These are phyloP conservation scores for Chaetomium fimeti DNA, from an alignment of 495 filamentous ascomycete genomes.

Conservation along the genomic window DNA sequence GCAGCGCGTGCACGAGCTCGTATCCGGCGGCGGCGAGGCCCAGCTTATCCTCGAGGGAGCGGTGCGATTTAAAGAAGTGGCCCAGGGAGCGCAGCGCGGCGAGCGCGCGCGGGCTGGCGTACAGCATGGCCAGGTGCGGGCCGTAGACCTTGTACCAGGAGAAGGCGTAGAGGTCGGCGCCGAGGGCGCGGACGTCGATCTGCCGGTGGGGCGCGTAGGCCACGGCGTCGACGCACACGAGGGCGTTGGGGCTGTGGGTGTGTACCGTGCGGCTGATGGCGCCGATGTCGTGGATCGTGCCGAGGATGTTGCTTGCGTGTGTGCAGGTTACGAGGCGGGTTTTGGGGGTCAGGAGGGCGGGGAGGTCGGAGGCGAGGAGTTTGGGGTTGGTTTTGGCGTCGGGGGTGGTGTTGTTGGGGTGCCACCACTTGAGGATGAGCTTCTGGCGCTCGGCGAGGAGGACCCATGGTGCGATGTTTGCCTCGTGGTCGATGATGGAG, in stretches of 20 bases:
- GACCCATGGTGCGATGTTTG: conserved; percentile 68
- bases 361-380: conserved; percentile 53
- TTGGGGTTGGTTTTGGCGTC: conserved; percentile 46
- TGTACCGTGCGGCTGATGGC: conserved; percentile 56
- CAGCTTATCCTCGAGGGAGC: conserved; percentile 60
- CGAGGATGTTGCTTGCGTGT: conserved; percentile 68
- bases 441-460: conserved; percentile 56
- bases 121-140: conserved; percentile 67
- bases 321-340: conserved; percentile 68
- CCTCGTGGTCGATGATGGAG: conserved; percentile 69
- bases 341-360: conserved; percentile 53
- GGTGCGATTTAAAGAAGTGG: conserved; percentile 64
- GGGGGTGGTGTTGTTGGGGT: conserved; percentile 32
- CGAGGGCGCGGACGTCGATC: conserved; percentile 63
- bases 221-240: conserved; percentile 60
- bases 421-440: conserved; percentile 67
- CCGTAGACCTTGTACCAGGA: conserved; percentile 78
- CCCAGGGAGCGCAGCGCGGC: conserved; percentile 53
- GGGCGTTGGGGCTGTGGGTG: conserved; percentile 39
- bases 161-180: conserved; percentile 72
- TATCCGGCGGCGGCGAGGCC: conserved; percentile 65
- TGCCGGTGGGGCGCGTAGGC: conserved; percentile 67
- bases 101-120: conserved; percentile 53
- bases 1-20: conserved; percentile 62
- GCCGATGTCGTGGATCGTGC: conserved; percentile 63